Evolutionary conservation across 805 yeast species (phyloP), one percentile per base, ranked within the genome.

Genomic region (Scheffersomyces amazonensis): DNA sequence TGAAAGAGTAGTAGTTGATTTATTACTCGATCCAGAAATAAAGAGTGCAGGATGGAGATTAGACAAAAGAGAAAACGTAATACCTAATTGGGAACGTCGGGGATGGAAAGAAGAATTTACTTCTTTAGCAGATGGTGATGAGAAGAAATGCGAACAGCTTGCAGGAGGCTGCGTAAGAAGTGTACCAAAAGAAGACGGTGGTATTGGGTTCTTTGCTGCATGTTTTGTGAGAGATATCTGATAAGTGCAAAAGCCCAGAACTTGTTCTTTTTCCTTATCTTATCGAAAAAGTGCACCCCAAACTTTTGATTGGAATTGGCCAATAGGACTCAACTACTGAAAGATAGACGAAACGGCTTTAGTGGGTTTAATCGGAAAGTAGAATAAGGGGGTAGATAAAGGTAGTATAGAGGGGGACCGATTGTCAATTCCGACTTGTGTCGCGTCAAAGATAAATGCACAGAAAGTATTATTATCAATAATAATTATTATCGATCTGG

Each of bases 171-270:
- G 97, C 63, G 80, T 93, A 0, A 71, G 99, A 48, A 84, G 90
- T 0, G 63, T 81, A 31, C 96, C 97, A 1, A 82, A 79, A 44
- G 83, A 76, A 31, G 99, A 93, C 58, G 99, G 98, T 21, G 99
- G 99, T n/a, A 93, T 93, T 51, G 99, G 99, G 0, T 93, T 93
- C 57, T 93, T 93, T 62, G 98, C 97, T 0, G 98, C 90, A 1
- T 82, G 93, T 40, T 91, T 93, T 57, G 85, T 86, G 46, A 73
- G 51, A 33, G 40, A 37, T 17, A n/a, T n/a, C n/a, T n/a, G n/a
- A 12, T 18, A 18, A 16, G 19, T n/a, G n/a, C n/a, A n/a, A n/a
- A n/a, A n/a, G n/a, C n/a, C n/a, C 9, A 9, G 25, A 22, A 22
- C 25, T 12, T 22, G 12, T 9, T 12, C 11, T 12, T 12, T 9